Percentiles rank a stretch among this genome's conserved stretches.
These are phyloP conservation scores for Alternaria angustiovoidea DNA, from an alignment of 2,329 filamentous ascomycete species.

Conservation along the genomic window DNA sequence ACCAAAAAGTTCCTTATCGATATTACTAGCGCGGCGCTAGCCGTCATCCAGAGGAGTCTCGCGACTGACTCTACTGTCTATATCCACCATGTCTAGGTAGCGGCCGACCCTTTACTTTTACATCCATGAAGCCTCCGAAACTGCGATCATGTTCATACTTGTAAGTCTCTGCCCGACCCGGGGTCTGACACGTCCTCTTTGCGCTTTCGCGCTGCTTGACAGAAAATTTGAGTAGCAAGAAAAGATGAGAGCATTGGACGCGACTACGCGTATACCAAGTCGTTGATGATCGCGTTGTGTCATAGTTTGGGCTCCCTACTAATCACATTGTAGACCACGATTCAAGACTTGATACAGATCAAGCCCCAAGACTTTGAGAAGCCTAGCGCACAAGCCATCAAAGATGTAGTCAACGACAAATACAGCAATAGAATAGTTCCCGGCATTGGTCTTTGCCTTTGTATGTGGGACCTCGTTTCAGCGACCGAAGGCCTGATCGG, in stretches of 20 bases:
- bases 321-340: slow-evolving; percentile 72
- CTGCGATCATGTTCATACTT: slow-evolving; percentile 50
- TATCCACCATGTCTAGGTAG: slow-evolving; percentile 24
- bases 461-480: slow-evolving; percentile 88
- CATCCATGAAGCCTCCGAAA: slow-evolving; percentile 38
- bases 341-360: slow-evolving; percentile 94
- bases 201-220: neutral
- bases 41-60: slow-evolving; percentile 11
- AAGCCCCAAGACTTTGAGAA: slow-evolving; percentile 87
- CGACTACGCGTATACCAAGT: neutral
- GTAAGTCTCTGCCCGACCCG: slow-evolving; percentile 33
- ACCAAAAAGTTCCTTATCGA: slow-evolving; percentile 29
- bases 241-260: neutral
- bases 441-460: slow-evolving; percentile 91
- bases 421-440: slow-evolving; percentile 98
- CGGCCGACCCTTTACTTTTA: slow-evolving; percentile 10
- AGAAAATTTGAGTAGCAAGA: slow-evolving; percentile 12
- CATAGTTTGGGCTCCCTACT: neutral
- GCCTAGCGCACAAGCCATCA: slow-evolving; percentile 81
- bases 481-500: slow-evolving; percentile 93
- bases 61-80: slow-evolving; percentile 2
- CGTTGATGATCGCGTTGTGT: neutral
- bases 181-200: neutral
- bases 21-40: slow-evolving; percentile 26
- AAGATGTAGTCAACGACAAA: slow-evolving; percentile 96